Percentiles rank a stretch among this genome's conserved stretches.
These are phyloP conservation scores for Gnetum montanum DNA, from an alignment of 75 land plant genomes.

Conservation along the genomic window DNA sequence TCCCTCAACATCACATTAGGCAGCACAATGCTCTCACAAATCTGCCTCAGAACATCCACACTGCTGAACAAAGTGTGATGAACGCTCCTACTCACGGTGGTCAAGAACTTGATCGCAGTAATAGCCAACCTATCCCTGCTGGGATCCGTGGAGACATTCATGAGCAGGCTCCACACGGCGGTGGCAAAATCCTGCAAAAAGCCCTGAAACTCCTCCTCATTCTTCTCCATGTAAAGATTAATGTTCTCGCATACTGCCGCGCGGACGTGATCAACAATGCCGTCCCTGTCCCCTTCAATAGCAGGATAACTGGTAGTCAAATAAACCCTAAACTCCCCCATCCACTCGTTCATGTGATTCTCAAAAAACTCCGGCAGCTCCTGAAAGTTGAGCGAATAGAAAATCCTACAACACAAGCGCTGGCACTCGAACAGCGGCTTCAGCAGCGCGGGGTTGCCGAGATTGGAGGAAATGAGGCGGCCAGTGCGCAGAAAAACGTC, in stretches of 20 bases:
- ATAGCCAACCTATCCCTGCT: slow-evolving; percentile 69
- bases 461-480: slow-evolving; percentile 18
- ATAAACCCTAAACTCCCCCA: slow-evolving; percentile 74
- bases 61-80: slow-evolving; percentile 66
- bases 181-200: slow-evolving; percentile 69
- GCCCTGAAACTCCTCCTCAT: slow-evolving; percentile 86
- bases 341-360: slow-evolving; percentile 98
- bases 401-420: slow-evolving; percentile 84
- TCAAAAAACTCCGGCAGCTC: slow-evolving; percentile 99
- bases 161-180: slow-evolving; percentile 78
- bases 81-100: slow-evolving; percentile 84
- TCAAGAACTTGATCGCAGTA: slow-evolving; percentile 88
- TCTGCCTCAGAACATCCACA: slow-evolving; percentile 50
- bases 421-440: slow-evolving; percentile 68
- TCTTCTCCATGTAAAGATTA: slow-evolving; percentile 93
- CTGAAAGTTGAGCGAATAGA: slow-evolving; percentile 80
- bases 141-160: slow-evolving; percentile 31
- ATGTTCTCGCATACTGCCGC: slow-evolving; percentile 95
- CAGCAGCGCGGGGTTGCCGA: slow-evolving; percentile 13
- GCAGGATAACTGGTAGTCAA: slow-evolving; percentile 49
- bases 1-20: slow-evolving; percentile 82
- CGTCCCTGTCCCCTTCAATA: slow-evolving; percentile 45
- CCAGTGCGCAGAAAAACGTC: slow-evolving; percentile 71
- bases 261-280: slow-evolving; percentile 57
- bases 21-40: slow-evolving; percentile 77